Percentiles rank a stretch among this genome's conserved stretches.
phyloP scores from a whole-genome alignment of 768 basidiomycete species.

The Rhodotorula paludigena region DNA sequence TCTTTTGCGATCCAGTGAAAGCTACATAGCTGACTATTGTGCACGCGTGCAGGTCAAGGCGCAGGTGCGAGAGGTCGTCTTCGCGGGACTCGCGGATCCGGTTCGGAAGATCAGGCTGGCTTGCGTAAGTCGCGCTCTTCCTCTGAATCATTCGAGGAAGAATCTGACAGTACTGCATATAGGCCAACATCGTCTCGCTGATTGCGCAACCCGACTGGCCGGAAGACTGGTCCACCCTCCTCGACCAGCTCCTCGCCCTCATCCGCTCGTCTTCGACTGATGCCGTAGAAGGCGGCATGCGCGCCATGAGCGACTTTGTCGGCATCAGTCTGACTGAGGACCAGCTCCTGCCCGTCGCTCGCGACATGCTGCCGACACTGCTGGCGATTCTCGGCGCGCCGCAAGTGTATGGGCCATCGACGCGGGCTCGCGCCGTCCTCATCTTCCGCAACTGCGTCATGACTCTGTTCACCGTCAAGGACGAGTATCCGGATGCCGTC shows the following conservation, averaged over 20 bases:
- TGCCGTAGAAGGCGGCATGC: constrained; percentile 91
- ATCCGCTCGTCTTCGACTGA: constrained; percentile 65
- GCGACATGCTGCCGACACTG: constrained; percentile 78
- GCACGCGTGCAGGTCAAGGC: constrained; percentile 60
- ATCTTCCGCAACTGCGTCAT: constrained; percentile 87
- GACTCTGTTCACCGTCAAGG: constrained; percentile 90
- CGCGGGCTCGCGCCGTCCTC: constrained; percentile 75
- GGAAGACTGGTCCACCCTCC: constrained; percentile 88
- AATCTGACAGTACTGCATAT: constrained; percentile 1
- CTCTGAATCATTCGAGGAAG: background rate
- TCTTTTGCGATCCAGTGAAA: background rate
- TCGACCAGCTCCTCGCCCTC: constrained; percentile 66
- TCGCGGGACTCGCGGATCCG: constrained; percentile 76
- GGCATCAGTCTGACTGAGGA: constrained; percentile 89
- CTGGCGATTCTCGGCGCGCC: constrained; percentile 68
- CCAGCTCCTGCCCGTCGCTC: constrained; percentile 86
- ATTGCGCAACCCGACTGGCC: constrained; percentile 94
- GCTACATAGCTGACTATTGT: background rate
- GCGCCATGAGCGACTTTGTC: constrained; percentile 90
- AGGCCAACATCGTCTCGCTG: constrained; percentile 83
- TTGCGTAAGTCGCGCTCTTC: constrained; percentile 56
- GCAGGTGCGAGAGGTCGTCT: constrained; percentile 70
- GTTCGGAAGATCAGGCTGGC: constrained; percentile 79
- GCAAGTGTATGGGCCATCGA: constrained; percentile 65
- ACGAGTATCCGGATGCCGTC: constrained; percentile 78